Base-by-base conservation (phyloP, 169 alveolate species). In the Plasmodium gallinaceum region DNA sequence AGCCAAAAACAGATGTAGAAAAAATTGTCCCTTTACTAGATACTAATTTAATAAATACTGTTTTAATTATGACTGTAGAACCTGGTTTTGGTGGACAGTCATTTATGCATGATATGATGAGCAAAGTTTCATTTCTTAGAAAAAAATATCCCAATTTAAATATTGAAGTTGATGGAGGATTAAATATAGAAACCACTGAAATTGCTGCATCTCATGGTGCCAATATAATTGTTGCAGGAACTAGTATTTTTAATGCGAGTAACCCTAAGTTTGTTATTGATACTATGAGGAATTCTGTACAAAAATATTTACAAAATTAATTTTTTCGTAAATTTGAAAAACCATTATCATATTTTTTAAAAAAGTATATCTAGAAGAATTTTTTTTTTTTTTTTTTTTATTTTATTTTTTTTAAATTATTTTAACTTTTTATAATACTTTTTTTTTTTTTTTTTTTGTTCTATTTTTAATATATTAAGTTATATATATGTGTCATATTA, bases 21-120 rank as follows among this genome's bases (percentile, higher is more conserved):
- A 68, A 69, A 70, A 43, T 68, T 43, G 85, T 75, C 3, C 89
- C 88, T 9, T 26, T 93, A 60, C 70, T 80, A 43, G 94, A 85
- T 48, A 61, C 88, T 61, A 88, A 87, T 20, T 60, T 92, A 51
- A 70, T 96, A 45, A 95, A 95, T 85, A 75, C 95, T 92, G 88
- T 95, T 18, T 92, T 96, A 86, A 92, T 96, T 76, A 97, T 97
- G 98, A 95, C 98, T 18, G 98, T 97, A 12, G 98, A 97, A 88
- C 98, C 98, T 7, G 98, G 98, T 51, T 97, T 97, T 87, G 98
- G 98, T 16, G 98, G 98, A 18, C 97, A 97, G 54, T 89, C 76
- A 48, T 97, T 97, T 83, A 95, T 97, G 97, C 88, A 64, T 51
- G 96, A 93, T 65, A 93, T 91, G 96, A 92, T 96, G 96, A 88